A percentile compares a stretch with the other conserved stretches of the same genome.
Evolutionary conservation across 2,329 filamentous ascomycete species (phyloP).

Genomic region (Tolypocladium amazonense): DNA sequence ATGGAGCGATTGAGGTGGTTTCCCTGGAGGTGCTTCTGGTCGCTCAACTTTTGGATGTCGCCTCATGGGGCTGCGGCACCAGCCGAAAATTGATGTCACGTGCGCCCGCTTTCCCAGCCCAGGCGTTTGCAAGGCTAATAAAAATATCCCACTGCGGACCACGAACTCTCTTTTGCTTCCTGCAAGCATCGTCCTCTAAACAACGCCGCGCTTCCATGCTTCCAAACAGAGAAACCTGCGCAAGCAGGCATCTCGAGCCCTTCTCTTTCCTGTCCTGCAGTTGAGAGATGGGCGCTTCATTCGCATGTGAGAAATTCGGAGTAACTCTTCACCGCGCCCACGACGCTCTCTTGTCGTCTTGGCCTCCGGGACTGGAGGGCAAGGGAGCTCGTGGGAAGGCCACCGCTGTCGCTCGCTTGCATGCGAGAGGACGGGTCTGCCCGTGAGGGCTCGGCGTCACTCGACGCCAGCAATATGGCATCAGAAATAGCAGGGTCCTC

Average conservation of each 20-base stretch:
- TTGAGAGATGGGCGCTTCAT: neutral
- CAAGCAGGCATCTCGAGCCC: neutral
- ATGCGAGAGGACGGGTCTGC: conserved; percentile 11
- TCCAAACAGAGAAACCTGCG: conserved; percentile 8
- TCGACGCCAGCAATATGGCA: conserved; percentile 11
- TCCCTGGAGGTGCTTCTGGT: neutral
- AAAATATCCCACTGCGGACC: neutral
- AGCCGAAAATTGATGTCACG: conserved; percentile 5
- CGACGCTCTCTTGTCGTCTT: neutral
- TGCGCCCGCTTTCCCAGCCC: neutral
- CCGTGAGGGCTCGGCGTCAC: conserved; percentile 12
- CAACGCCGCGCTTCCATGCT: conserved; percentile 15
- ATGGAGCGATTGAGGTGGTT: neutral
- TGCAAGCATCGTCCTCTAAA: conserved; percentile 11
- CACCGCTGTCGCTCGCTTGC: conserved; percentile 8
- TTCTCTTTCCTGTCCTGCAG: neutral
- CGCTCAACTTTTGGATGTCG: neutral
- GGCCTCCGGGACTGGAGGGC: neutral
- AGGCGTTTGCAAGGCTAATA: neutral
- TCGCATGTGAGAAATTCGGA: conserved; percentile 15
- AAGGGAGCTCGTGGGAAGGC: neutral
- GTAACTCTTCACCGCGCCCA: conserved; percentile 8
- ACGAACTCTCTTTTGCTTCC: conserved; percentile 1
- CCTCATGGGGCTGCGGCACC: neutral
- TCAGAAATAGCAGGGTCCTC: conserved; percentile 12